Conservation (phyloP, 2,329 filamentous ascomycete species). For the Metarhizium brunneum region DNA sequence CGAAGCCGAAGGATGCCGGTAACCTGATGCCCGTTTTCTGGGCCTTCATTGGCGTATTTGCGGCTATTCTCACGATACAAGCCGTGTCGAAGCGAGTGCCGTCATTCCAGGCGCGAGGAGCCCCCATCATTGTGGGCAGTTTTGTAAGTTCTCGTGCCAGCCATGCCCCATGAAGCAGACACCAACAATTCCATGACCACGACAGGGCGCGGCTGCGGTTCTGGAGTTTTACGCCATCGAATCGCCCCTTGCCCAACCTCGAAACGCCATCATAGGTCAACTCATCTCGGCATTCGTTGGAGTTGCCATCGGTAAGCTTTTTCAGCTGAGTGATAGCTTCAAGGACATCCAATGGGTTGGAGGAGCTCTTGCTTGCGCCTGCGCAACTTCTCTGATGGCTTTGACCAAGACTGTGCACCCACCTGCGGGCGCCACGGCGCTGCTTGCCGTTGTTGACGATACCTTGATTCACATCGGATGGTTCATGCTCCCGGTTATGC, state of each 20-base stretch:
- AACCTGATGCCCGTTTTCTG: constrained; percentile 52
- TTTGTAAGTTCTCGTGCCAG: constrained; percentile 43
- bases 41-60: constrained; percentile 57
- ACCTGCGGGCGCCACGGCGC: constrained; percentile 63
- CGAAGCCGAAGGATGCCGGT: constrained; percentile 32
- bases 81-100: constrained; percentile 45
- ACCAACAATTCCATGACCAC: not conserved
- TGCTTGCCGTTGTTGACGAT: constrained; percentile 55
- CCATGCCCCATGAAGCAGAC: not conserved
- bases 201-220: constrained; percentile 64
- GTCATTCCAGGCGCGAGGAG: constrained; percentile 39
- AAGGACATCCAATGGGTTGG: constrained; percentile 52
- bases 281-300: constrained; percentile 52
- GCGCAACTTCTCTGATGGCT: constrained; percentile 55
- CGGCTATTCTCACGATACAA: constrained; percentile 50
- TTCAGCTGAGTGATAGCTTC: constrained; percentile 38
- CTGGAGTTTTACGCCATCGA: constrained; percentile 65
- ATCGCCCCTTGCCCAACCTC: constrained; percentile 63
- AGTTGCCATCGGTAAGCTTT: constrained; percentile 55
- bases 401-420: constrained; percentile 66
- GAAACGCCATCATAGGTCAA: constrained; percentile 61
- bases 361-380: constrained; percentile 55
- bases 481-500: constrained; percentile 54
- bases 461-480: constrained; percentile 52
- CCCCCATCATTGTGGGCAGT: constrained; percentile 57